Evolutionary conservation across 768 basidiomycete genomes (phyloP), one percentile per base, ranked within the genome.

Genomic region (Boletus rubroflammeus): DNA sequence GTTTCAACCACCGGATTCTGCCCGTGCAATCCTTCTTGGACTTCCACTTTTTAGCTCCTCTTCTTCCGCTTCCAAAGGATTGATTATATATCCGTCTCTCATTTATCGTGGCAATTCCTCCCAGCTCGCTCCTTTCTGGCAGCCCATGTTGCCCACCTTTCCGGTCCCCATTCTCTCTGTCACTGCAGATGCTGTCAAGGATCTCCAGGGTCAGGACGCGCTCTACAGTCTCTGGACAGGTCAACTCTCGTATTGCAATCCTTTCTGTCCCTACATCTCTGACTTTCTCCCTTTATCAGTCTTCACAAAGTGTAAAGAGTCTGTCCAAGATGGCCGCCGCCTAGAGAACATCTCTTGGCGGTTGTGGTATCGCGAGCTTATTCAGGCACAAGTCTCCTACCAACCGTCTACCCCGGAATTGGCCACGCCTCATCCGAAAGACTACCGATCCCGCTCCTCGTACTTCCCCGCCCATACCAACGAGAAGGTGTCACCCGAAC

Each of bases 331-430:
- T 61, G 93, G 93, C n/a, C 78, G 76, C 6, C 73, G 92, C 28
- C 78, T 93, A 28, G 92, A 94, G 72, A 93, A 95, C 64, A 85
- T 94, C 50, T 84, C 88, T 3, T 95, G 92, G 92, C 76, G 92
- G 49, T 73, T 94, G 8, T 90, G 90, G 86, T 81, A 87, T 66
- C 80, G 83, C 58, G 82, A 88, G 57, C 74, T 87, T 63, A 67
- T 76, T 48, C 67, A 73, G 29, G 57, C 71, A 28, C 73, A 72
- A 32, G 21, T 43, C 21, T 13, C 63, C n/a, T 65, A 55, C 44
- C 67, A 61, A 13, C 65, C 69, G 1, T 55, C 65, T 38, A 67
- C 70, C 9, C 70, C 71, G 13, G 65, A 70, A 36, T 62, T 67
- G 17, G 31, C 32, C 23, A 49, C 52, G 0, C 65, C 66, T 1